These are phyloP conservation scores for Colletotrichum acutatum DNA, from an alignment of 2,329 filamentous ascomycete genomes.

Conservation along the genomic window DNA sequence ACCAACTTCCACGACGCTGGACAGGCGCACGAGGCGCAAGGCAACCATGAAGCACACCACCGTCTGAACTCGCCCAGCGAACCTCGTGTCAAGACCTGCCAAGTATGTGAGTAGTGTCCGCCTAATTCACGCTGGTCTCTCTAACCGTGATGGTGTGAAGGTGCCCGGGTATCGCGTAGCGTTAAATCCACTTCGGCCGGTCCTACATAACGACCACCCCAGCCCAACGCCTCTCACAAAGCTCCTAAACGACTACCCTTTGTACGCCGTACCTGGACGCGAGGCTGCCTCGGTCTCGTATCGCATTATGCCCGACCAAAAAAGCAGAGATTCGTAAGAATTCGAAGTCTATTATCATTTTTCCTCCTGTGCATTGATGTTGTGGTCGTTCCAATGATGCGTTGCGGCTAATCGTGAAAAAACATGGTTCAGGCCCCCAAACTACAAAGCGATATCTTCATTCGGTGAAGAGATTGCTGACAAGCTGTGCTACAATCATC, in stretches of 20 bases:
- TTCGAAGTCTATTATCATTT: neutral
- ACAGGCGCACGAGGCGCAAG: neutral
- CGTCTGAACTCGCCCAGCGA: neutral
- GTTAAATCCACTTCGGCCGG: slow-evolving; percentile 2
- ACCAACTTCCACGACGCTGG: neutral
- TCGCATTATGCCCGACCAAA: neutral
- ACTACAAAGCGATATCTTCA: neutral
- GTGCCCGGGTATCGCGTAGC: too few species aligned
- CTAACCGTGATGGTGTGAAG: neutral
- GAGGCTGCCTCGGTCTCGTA: neutral
- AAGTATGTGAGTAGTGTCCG: neutral
- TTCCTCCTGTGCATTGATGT: too few species aligned
- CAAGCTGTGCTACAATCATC: neutral
- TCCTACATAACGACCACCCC: neutral
- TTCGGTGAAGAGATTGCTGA: neutral
- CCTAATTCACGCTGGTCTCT: neutral
- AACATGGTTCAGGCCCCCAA: too few species aligned
- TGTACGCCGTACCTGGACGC: neutral
- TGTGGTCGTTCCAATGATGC: too few species aligned
- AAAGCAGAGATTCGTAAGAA: neutral
- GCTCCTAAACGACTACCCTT: neutral
- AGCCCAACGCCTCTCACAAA: neutral
- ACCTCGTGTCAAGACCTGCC: neutral
- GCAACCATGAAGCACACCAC: neutral
- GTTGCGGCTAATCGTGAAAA: too few species aligned